Evolutionary conservation across 2,329 filamentous ascomycete genomes (phyloP), one percentile per base, ranked within the genome.

Genomic region (Thelonectria discophora): DNA sequence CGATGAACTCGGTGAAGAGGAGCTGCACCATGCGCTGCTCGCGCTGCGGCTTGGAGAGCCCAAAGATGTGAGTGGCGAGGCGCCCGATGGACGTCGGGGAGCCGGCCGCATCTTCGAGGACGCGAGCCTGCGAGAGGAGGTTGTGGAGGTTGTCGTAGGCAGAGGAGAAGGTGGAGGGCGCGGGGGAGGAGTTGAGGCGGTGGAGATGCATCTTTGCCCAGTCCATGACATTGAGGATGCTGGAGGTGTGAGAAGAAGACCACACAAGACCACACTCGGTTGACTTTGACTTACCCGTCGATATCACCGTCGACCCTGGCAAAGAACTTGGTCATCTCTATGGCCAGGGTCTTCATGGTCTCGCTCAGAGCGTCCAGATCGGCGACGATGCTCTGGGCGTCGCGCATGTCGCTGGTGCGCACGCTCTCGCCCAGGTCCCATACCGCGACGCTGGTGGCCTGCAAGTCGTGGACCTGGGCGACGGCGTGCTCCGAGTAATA

Each of bases 371-470:
- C 90, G 75, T 97, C 93, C 3, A 98, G 84, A 71, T 94, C 91
- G 69, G 87, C 84, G 43, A 96, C 93, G 66, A 98, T 97, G 69
- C 93, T 88, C 1, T 90, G 88, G 8, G 91, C 93, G 46, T 92
- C 94, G 13, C 92, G 93, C 91, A 97, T 94, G 75, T 97, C 97
- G 61, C 93, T 94, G 5, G 86, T 88, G 51, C 94, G 88, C 58
- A 97, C 91, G 66, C 90, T 96, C 82, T 97, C 94, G 60, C 93
- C 91, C 6, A 98, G 84, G 75, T 98, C 94, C 92, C 94, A 97
- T 24, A 98, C 93, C 1, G 94, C 94, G 32, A 97, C 90, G 45
- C 93, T 92, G 0, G 94, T 97, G 56, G 95, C 93, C 76, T 97
- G 93, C 50, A 98, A 81, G 65, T 96, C 92, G 60, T 90, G 89